Base-by-base conservation (phyloP, 2,329 filamentous ascomycete genomes). In the Nemania sp. region DNA sequence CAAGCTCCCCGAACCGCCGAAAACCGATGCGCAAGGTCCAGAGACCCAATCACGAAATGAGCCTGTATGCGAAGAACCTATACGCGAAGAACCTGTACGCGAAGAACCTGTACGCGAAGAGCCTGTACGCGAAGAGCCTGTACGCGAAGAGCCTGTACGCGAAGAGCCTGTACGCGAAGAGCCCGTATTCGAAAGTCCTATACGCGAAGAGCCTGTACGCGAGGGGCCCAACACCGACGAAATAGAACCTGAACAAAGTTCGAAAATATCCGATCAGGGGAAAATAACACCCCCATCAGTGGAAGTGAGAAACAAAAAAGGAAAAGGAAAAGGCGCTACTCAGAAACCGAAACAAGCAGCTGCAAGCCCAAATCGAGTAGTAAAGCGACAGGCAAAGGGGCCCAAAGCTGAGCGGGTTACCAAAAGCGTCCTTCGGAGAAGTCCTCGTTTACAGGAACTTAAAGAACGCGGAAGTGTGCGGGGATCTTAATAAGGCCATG, bases 381-480 rank as follows among this genome's bases (percentile, higher is more conserved):
- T 42, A 18, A 60, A 45, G 34, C 37, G 51, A 43, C 50, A 29
- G 13, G 12, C 5, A 17, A 37, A 20, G 2, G 11, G 39, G 21
- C 25, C 7, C 11, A 54, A 39, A n/a, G 4, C 18, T 3, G 10
- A 10, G 1, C 3, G 12, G 4, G 34, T 12, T 1, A 46, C 39
- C 12, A 32, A 20, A 35, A n/a, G 21, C 47, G 12, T 34, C 15
- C 5, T 47, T 1, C 39, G 52, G 15, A 46, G 57, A 47, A 55
- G 57, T 43, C 17, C 47, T 34, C 57, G 57, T 2, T n/a, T 60
- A 21, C 52, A 34, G 32, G 25, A 55, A 10, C 54, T 17, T 20
- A 37, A 46, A 12, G 39, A 17, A 35, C 35, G 46, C 10, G 52
- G 15, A 2, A 47, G 21, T 7, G 7, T 18, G 10, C 46, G 42